Evolutionary conservation across 495 filamentous ascomycete species (phyloP), one percentile per base, ranked within the genome.

Genomic region (Penicillium fimorum): DNA sequence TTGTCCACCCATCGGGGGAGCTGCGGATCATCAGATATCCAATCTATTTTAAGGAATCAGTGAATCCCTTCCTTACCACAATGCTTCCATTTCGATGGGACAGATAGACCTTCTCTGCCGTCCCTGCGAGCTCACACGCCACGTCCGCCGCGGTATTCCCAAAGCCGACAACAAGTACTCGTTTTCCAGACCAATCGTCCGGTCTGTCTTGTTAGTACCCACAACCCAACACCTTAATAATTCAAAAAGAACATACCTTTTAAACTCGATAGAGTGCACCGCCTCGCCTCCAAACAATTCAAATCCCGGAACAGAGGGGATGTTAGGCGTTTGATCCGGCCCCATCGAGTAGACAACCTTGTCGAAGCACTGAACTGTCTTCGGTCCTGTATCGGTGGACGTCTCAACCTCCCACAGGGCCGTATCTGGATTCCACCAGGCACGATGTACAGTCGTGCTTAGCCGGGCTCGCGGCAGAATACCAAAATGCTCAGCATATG

Each of bases 31-130:
- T 44, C 12, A 44, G 41, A 20, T 44, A 9, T 22, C 6, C n/a
- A 7, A 20, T 9, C 41, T n/a, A n/a, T n/a, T n/a, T n/a, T n/a
- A 22, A 44, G 41, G 41, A 24, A 20, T 22, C n/a, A n/a, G 41
- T 18, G 2, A 44, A 22, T 20, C 10, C 38, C n/a, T 42, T 4
- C 10, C 41, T 22, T 43, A 59, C 50, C 22, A 59, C 60, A 46
- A 69, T n/a, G 10, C 52, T 57, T 25, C 70, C 70, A 41, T 66
- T 60, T 8, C 70, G 68, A 53, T 70, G 66, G 13, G 68, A 67
- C 24, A 66, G 50, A 56, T 69, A 70, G 3, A 73, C 62, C 40
- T 68, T 66, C 42, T 57, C 44, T 5, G 66, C 70, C 4, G 60
- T 54, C 4, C 64, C 64, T 17, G 65, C 60, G 11, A 70, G 53